Evolutionary conservation across 495 filamentous ascomycete species (phyloP).

Genomic region (Penicillium egyptiacum): DNA sequence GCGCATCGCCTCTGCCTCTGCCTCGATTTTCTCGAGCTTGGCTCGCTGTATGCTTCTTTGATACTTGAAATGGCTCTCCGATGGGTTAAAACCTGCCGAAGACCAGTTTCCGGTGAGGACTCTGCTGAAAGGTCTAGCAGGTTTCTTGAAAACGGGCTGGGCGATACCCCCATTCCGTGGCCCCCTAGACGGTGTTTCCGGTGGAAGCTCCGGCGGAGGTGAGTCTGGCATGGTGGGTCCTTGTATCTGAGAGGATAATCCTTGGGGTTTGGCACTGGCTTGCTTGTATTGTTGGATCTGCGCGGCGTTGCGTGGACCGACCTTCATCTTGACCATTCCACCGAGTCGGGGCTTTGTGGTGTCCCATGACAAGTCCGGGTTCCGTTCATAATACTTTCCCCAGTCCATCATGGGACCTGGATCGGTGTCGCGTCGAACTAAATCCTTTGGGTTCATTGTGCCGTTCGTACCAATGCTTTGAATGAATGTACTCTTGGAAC

Average conservation of each 20-base stretch:
- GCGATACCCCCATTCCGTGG: background rate
- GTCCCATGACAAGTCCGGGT: background rate
- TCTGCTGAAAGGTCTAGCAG: background rate
- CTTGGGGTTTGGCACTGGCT: background rate
- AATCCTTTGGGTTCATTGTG: background rate
- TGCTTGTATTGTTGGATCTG: slow-evolving; percentile 9
- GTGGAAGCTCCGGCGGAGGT: background rate
- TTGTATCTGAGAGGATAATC: background rate
- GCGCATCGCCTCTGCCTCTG: background rate
- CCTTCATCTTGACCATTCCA: slow-evolving; percentile 19
- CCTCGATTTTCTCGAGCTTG: background rate
- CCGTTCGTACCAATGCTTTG: slow-evolving; percentile 8
- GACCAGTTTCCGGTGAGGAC: background rate
- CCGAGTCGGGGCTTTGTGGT: background rate
- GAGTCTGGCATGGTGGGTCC: background rate
- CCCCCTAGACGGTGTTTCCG: background rate
- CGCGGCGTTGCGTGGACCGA: slow-evolving; percentile 15
- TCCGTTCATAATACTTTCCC: slow-evolving; percentile 6
- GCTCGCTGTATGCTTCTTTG: background rate
- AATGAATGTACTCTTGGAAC: background rate
- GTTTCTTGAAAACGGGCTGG: background rate
- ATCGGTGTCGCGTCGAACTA: background rate
- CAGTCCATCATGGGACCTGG: slow-evolving; percentile 1
- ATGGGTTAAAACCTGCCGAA: background rate
- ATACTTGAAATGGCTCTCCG: background rate